These are phyloP conservation scores for Lobosporangium transversale DNA, from an alignment of 192 early-diverging fungal species.

Conservation along the genomic window DNA sequence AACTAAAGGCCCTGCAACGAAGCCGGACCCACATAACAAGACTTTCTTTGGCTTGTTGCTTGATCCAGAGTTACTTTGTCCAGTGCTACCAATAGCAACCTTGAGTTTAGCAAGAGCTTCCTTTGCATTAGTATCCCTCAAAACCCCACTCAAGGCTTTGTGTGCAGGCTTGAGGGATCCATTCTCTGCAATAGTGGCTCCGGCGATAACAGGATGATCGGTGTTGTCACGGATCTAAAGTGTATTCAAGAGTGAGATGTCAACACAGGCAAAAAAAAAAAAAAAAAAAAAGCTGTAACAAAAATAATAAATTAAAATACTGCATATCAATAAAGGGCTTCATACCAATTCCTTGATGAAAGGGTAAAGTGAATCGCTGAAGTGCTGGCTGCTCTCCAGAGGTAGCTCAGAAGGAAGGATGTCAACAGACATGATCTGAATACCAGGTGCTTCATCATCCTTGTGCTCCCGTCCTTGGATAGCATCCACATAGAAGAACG, in stretches of 20 bases:
- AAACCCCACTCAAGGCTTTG: constrained; percentile 59
- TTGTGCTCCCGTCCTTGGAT: constrained; percentile 71
- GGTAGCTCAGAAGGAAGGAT: constrained; percentile 97
- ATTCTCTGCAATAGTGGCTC: constrained; percentile 81
- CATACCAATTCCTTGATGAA: constrained; percentile 83
- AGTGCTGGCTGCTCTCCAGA: constrained; percentile 92
- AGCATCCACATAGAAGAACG: constrained; percentile 94
- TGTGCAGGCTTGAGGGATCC: constrained; percentile 72
- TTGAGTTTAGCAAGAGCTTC: constrained; percentile 50
- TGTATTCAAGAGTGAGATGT: not conserved
- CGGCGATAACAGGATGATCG: constrained; percentile 73
- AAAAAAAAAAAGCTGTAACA: too few relatives aligned
- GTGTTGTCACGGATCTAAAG: constrained; percentile 58
- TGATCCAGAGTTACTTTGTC: constrained; percentile 15
- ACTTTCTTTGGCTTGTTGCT: constrained; percentile 58
- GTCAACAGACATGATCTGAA: constrained; percentile 98
- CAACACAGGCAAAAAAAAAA: not conserved
- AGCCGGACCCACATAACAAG: constrained; percentile 87
- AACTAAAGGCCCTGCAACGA: constrained; percentile 91
- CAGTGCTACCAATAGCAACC: constrained; percentile 16
- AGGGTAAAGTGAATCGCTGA: constrained; percentile 87
- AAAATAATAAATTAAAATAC: too few relatives aligned
- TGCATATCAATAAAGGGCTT: constrained; percentile 4
- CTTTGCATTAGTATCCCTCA: constrained; percentile 45
- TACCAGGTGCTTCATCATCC: constrained; percentile 73